phyloP scores from a whole-genome alignment of 2,329 filamentous ascomycete species.

The Sporothrix brunneoviolacea region DNA sequence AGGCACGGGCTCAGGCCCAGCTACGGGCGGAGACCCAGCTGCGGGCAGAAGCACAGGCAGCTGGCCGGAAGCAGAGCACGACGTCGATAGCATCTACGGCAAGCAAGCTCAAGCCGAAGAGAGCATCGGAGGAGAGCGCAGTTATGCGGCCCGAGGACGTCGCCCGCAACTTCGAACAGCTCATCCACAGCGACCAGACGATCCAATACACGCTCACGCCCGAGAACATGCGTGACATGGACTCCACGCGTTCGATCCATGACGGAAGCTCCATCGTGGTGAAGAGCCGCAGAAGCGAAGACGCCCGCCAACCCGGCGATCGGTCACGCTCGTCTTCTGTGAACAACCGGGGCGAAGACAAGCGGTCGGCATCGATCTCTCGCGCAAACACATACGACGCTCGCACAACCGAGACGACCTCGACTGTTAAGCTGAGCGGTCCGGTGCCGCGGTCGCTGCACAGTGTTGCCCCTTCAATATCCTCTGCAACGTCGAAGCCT shows the following conservation, averaged over 20 bases:
- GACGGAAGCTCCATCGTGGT: slow-evolving; percentile 35
- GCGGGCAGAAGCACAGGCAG: slow-evolving; percentile 2
- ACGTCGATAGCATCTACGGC: slow-evolving; percentile 46
- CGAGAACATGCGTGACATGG: slow-evolving; percentile 66
- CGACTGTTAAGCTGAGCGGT: slow-evolving; percentile 16
- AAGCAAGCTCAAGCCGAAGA: slow-evolving; percentile 45
- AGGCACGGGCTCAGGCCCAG: not conserved
- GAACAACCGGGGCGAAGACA: slow-evolving; percentile 30
- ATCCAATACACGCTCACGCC: slow-evolving; percentile 78
- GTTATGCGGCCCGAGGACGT: slow-evolving; percentile 48
- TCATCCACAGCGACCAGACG: slow-evolving; percentile 76
- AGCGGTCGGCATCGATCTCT: slow-evolving; percentile 27
- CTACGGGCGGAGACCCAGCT: slow-evolving; percentile 4
- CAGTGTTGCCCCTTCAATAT: slow-evolving; percentile 15
- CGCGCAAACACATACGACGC: slow-evolving; percentile 21
- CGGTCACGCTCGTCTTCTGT: slow-evolving; percentile 45
- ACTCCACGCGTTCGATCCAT: slow-evolving; percentile 36
- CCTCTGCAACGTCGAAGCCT: slow-evolving; percentile 25
- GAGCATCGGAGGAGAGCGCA: slow-evolving; percentile 52
- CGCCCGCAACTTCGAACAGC: slow-evolving; percentile 65
- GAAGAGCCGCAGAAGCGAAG: slow-evolving; percentile 41
- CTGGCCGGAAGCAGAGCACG: slow-evolving; percentile 33
- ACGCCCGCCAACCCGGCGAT: slow-evolving; percentile 32
- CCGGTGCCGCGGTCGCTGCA: slow-evolving; percentile 24
- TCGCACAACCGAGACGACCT: slow-evolving; percentile 24